Percentiles rank a stretch among this genome's conserved stretches.
Evolutionary conservation across 2,329 filamentous ascomycete species (phyloP).

Genomic region (Tolypocladium paradoxum): DNA sequence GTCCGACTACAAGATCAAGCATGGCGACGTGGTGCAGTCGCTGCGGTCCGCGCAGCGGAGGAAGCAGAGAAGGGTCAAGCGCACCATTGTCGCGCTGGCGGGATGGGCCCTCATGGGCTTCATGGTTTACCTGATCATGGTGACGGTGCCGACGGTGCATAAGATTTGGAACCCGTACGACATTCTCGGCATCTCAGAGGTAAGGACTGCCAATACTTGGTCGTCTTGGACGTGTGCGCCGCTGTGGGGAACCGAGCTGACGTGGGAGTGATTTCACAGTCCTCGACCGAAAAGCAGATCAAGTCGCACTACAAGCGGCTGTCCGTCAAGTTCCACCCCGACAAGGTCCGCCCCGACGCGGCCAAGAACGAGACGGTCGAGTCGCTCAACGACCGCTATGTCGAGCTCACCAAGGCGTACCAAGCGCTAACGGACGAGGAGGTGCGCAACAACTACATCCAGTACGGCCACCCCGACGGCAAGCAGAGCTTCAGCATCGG

Average conservation of each 20-base stretch:
- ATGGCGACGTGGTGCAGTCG: slow-evolving; percentile 73
- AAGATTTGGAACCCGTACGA: slow-evolving; percentile 97
- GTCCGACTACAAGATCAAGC: slow-evolving; percentile 67
- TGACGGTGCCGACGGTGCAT: slow-evolving; percentile 58
- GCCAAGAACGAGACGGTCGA: slow-evolving; percentile 85
- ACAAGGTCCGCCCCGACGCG: slow-evolving; percentile 77
- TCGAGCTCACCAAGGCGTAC: slow-evolving; percentile 95
- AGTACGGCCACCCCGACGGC: slow-evolving; percentile 92
- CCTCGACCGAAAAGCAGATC: slow-evolving; percentile 78
- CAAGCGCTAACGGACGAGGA: slow-evolving; percentile 97
- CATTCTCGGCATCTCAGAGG: slow-evolving; percentile 76
- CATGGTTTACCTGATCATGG: slow-evolving; percentile 85
- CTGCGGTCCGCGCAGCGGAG: slow-evolving; percentile 81
- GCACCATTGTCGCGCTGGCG: slow-evolving; percentile 60
- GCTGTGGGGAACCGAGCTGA: neutral
- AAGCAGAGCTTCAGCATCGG: slow-evolving; percentile 98
- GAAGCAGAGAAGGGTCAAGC: slow-evolving; percentile 80
- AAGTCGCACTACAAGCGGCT: slow-evolving; percentile 83
- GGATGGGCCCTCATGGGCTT: slow-evolving; percentile 79
- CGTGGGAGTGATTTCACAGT: slow-evolving; percentile 32
- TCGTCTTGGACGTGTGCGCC: neutral
- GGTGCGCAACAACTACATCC: slow-evolving; percentile 89
- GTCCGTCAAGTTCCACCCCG: slow-evolving; percentile 79
- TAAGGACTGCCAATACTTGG: slow-evolving; percentile 26
- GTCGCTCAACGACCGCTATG: slow-evolving; percentile 74